Evolutionary conservation across 768 basidiomycete species (phyloP), one percentile per base, ranked within the genome.

Genomic region (Xanthoconium stramineum): DNA sequence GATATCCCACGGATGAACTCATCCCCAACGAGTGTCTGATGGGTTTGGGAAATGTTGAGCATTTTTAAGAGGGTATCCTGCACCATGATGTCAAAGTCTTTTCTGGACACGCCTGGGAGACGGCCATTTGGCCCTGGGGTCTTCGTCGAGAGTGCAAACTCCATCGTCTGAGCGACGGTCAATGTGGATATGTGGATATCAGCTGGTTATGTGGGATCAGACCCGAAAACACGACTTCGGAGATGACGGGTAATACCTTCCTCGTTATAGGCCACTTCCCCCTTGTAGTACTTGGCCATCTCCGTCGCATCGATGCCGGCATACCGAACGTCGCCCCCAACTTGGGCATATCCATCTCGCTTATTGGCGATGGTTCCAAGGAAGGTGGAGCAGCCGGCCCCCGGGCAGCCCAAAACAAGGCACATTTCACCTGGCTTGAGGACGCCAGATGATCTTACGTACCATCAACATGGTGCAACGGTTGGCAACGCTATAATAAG

Each of bases 351-450:
- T 13, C 81, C 87, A 9, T 75, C 76, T 5, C 89, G 80, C 57
- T 85, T 80, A 67, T 94, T 93, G 19, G 94, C 82, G 56, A 96
- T 86, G 0, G 84, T 72, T 71, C 91, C 93, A 20, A 96, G 78
- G 74, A 96, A 93, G 0, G 94, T 89, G 1, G 86, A 83, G 67
- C 94, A 95, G 35, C 93, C 93, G 6, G 89, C 80, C 1, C 88
- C 89, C 5, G 92, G 92, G 52, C 89, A 85, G 19, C 92, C 92
- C 13, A 90, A 76, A 20, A 89, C 90, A 7, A 93, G 80, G 65
- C 90, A 86, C 91, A 94, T 94, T 76, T 94, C 87, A 17, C 91
- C 85, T 0, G 89, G 82, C 59, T 88, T 85, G 39, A 91, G 71
- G 17, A 85, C 75, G 39, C 90, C 91, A 8, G 83, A 84, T 20